A percentile compares a stretch with the other conserved stretches of the same genome.
phyloP scores from a whole-genome alignment of 164 flowering plant genomes.

The Dillenia turbinata region DNA sequence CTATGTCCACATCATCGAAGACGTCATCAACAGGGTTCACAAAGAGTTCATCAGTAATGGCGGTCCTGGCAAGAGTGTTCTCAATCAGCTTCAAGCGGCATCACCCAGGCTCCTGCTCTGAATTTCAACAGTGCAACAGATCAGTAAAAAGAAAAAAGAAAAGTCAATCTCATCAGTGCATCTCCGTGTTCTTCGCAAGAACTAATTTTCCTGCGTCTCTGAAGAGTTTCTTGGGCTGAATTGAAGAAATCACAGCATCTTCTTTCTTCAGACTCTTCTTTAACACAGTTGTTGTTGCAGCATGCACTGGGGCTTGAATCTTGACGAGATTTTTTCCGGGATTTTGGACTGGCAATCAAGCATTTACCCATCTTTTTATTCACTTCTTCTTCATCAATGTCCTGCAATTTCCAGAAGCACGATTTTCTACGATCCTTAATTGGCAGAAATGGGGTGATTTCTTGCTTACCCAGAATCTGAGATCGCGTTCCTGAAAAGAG shows the following conservation, averaged over 20 bases:
- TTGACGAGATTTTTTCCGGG: conserved; percentile 28
- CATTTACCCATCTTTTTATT: conserved; percentile 46
- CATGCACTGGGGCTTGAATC: conserved; percentile 29
- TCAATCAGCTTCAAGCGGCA: no score
- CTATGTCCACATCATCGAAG: no score
- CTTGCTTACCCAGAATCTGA: conserved; percentile 26
- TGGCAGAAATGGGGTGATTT: conserved; percentile 38
- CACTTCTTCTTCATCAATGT: conserved; percentile 54
- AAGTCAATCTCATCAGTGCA: no score
- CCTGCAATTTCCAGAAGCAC: conserved; percentile 57
- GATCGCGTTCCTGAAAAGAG: conserved; percentile 26
- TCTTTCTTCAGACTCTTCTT: conserved; percentile 49
- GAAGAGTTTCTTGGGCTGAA: conserved; percentile 75
- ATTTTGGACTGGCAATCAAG: conserved; percentile 49
- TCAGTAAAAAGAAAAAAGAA: no score
- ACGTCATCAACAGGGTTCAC: no score
- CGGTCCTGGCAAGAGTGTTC: no score
- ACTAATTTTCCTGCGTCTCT: conserved; percentile 45
- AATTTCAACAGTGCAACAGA: no score
- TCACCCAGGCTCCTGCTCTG: no score
- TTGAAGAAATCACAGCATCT: conserved; percentile 26
- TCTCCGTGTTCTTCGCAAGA: no score
- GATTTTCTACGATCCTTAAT: conserved; percentile 51
- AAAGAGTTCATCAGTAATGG: no score
- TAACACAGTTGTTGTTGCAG: conserved; percentile 45